phyloP scores from a whole-genome alignment of 306 rosid species.

The Luffa aegyptiaca region DNA sequence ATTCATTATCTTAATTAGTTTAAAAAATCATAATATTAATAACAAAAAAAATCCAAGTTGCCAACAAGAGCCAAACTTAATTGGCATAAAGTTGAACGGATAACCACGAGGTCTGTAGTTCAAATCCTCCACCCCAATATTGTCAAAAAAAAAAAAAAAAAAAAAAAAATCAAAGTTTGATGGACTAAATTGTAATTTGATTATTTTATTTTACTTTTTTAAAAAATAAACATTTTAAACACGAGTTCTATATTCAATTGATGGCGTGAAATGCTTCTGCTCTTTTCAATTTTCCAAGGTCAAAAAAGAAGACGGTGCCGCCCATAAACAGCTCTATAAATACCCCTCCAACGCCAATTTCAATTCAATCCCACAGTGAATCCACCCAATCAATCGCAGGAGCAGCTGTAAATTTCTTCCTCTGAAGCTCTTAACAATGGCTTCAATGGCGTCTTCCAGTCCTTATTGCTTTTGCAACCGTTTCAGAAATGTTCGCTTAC shows the following conservation, averaged over 20 bases:
- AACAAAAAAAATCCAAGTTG: too few relatives aligned
- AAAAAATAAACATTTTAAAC: not conserved
- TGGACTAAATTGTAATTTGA: too few relatives aligned
- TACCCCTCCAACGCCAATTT: not conserved
- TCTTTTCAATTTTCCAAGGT: not conserved
- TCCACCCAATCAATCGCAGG: not conserved
- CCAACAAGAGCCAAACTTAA: too few relatives aligned
- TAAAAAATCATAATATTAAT: too few relatives aligned
- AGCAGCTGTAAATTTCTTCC: not conserved
- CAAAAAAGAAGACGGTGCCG: not conserved
- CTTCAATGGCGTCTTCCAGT: slow-evolving; percentile 30
- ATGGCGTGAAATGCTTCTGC: not conserved
- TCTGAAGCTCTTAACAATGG: slow-evolving; percentile 16
- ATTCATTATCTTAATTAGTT: too few relatives aligned
- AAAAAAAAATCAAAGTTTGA: too few relatives aligned
- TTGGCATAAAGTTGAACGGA: too few relatives aligned
- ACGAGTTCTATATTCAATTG: not conserved
- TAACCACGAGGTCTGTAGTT: too few relatives aligned
- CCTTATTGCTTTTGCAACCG: not conserved
- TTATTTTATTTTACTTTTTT: too few relatives aligned
- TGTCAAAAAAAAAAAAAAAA: too few relatives aligned
- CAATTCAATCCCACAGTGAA: not conserved
- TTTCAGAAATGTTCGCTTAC: not conserved
- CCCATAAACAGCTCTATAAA: not conserved
- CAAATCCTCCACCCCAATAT: too few relatives aligned